phyloP scores from a whole-genome alignment of 2,329 filamentous ascomycete genomes.

The Claviceps spartinae region DNA sequence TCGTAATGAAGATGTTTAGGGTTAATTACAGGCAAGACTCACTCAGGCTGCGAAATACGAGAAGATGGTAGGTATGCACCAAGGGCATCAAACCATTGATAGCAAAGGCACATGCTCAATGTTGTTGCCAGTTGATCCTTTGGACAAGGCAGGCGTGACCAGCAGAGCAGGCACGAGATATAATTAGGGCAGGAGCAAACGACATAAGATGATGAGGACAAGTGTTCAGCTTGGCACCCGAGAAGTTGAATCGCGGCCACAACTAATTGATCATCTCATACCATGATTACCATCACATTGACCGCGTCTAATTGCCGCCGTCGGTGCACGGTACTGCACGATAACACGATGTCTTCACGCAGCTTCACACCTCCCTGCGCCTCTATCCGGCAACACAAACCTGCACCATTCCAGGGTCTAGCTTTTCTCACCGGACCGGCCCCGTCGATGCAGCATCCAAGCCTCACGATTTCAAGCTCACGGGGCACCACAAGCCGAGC shows the following conservation, averaged over 20 bases:
- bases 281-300: too few relatives aligned
- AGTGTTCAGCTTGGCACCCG: not conserved
- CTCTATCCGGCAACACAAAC: not conserved
- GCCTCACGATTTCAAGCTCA: not conserved
- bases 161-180: not conserved
- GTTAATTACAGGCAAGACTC: conserved; percentile 3
- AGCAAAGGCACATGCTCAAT: not conserved
- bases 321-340: not conserved
- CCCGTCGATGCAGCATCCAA: not conserved
- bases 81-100: not conserved
- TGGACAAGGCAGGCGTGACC: conserved; percentile 1
- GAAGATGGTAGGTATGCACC: not conserved
- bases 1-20: not conserved
- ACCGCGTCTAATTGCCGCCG: not conserved
- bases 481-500: not conserved
- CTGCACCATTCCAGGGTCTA: not conserved
- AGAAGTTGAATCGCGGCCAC: not conserved
- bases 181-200: too few relatives aligned
- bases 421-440: not conserved
- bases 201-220: too few relatives aligned
- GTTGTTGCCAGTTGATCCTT: not conserved
- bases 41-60: conserved; percentile 4
- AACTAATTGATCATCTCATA: not conserved
- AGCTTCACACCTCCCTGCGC: not conserved
- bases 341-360: not conserved